Conservation (phyloP, 768 basidiomycete species). For the Sporobolomyces phaffii region DNA sequence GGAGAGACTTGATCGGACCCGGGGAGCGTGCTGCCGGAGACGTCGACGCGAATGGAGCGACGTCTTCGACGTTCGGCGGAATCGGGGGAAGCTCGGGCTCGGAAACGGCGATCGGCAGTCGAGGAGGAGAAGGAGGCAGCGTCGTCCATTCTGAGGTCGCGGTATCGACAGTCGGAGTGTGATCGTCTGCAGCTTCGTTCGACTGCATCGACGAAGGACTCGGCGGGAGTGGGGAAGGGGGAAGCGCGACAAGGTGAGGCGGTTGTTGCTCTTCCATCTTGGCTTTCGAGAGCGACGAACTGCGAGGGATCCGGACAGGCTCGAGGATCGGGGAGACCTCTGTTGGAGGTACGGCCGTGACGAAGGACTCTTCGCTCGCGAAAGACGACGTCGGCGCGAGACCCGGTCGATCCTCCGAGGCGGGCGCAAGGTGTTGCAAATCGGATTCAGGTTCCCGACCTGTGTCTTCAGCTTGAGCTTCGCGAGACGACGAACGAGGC, state of each 20-base stretch:
- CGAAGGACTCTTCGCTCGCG: slow-evolving; percentile 9
- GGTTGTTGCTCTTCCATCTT: background rate
- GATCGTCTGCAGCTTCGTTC: slow-evolving; percentile 4
- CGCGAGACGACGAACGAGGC: slow-evolving; percentile 25
- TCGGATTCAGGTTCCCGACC: background rate
- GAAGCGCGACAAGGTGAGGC: slow-evolving; percentile 19
- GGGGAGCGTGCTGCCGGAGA: slow-evolving; percentile 10
- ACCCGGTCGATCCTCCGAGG: background rate
- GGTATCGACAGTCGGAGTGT: background rate
- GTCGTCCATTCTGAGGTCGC: slow-evolving; percentile 10
- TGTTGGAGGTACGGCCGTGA: slow-evolving; percentile 1
- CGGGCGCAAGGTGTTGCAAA: background rate
- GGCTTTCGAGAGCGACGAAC: slow-evolving; percentile 11
- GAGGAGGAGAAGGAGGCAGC: slow-evolving; percentile 4
- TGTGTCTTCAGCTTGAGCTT: background rate
- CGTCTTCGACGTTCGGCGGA: background rate
- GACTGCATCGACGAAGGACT: background rate
- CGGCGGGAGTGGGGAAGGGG: slow-evolving; percentile 15
- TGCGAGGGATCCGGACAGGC: slow-evolving; percentile 9
- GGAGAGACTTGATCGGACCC: background rate
- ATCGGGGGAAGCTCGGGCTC: slow-evolving; percentile 3
- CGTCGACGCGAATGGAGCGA: background rate
- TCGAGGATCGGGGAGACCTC: slow-evolving; percentile 3
- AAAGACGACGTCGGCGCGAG: background rate
- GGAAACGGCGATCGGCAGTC: background rate